Evolutionary conservation across 1,284 basidiomycete genomes (phyloP).

Genomic region (Mycosarcoma mackinlayi): DNA sequence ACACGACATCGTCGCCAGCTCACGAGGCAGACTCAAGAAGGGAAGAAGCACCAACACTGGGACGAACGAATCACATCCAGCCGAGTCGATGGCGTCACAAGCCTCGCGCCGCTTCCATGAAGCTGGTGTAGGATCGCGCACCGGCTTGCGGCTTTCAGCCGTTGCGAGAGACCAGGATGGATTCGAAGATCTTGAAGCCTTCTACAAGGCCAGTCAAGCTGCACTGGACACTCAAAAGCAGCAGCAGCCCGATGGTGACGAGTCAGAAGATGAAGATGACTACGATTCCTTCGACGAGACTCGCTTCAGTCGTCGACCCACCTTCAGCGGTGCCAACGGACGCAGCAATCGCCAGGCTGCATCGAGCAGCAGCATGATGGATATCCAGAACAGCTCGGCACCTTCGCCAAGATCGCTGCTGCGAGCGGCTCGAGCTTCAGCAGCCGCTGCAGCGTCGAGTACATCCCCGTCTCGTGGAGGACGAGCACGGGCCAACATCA

Average conservation of each 20-base stretch:
- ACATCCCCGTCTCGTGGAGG: slow-evolving; percentile 18
- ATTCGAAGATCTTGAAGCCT: slow-evolving; percentile 61
- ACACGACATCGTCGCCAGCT: no score
- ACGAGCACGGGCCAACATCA: slow-evolving; percentile 23
- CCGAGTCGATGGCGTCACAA: slow-evolving; percentile 23
- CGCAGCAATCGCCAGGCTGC: slow-evolving; percentile 6
- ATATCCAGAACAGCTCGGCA: slow-evolving; percentile 48
- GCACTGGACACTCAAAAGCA: slow-evolving; percentile 61
- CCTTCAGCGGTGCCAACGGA: slow-evolving; percentile 8
- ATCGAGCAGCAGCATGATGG: slow-evolving; percentile 51
- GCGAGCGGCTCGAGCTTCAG: slow-evolving; percentile 22
- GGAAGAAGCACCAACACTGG: neutral
- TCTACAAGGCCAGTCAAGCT: slow-evolving; percentile 62
- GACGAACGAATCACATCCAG: neutral
- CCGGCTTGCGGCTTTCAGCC: slow-evolving; percentile 60
- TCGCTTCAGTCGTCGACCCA: slow-evolving; percentile 17
- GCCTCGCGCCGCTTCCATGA: slow-evolving; percentile 61
- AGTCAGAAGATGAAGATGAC: slow-evolving; percentile 73
- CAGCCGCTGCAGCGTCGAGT: slow-evolving; percentile 31
- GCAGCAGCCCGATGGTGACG: slow-evolving; percentile 71
- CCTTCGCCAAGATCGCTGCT: slow-evolving; percentile 44
- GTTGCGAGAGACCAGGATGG: slow-evolving; percentile 77
- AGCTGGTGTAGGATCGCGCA: slow-evolving; percentile 62
- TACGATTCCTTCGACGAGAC: slow-evolving; percentile 60
- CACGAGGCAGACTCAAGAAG: neutral